Evolutionary conservation across 805 yeast species (phyloP), one percentile per base, ranked within the genome.

Genomic region (Cyberlindnera amylophila): DNA sequence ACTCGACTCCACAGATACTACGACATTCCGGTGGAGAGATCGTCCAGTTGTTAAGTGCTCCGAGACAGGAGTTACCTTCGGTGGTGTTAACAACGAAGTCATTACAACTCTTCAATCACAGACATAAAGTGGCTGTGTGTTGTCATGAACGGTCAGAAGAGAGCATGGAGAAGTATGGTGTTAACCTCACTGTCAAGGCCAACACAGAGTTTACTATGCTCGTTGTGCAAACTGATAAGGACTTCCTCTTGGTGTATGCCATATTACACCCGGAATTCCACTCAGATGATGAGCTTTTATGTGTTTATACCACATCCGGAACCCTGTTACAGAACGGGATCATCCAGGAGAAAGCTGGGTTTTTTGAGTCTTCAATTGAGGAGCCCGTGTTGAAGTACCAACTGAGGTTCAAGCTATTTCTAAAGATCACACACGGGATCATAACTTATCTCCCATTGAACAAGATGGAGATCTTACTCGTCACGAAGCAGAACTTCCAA

Each of bases 131-230:
- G n/a, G n/a, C n/a, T n/a, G 38, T 70, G 9, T 55, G 68, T 1
- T 41, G 53, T 2, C 72, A 71, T 42, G 44, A 49, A 10, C 50
- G 77, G 46, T 49, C 63, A 0, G 32, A 26, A 5, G 62, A 63
- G 18, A 65, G 72, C 2, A 35, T 71, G 1, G 55, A 60, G 19
- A 59, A 58, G 32, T 67, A 70, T 51, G 78, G 78, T 1, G 3
- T 32, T 2, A 72, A 72, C 42, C 34, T 47, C 6, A 39, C 48
- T 2, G 45, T 64, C 1, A 62, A 62, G 41, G 46, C 46, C 18
- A 59, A 59, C 13, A 42, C 54, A 6, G 62, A 65, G 38, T 48
- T 50, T 26, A 45, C 44, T 3, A 16, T 51, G 3, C 34, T 69
- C 10, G 63, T 64, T 26, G 53, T 71, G 10, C 58, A 63, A 39